Percentiles rank a stretch among this genome's conserved stretches.
Evolutionary conservation across 2,329 filamentous ascomycete genomes (phyloP).

Genomic region (Onygenales sp.): DNA sequence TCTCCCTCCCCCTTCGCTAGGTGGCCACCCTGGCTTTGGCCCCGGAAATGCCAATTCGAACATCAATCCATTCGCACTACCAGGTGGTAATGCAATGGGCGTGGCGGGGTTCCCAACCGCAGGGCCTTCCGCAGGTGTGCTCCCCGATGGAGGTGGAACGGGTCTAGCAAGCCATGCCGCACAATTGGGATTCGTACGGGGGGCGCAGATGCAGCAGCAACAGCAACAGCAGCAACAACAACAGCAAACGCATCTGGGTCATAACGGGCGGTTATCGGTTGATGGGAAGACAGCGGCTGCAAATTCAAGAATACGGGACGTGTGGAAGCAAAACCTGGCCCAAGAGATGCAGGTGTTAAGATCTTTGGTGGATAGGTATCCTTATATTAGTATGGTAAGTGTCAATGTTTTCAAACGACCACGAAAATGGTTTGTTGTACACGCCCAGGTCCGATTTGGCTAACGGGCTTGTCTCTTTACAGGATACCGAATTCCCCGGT

Average conservation of each 20-base stretch:
- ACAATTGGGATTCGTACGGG: conserved; percentile 77
- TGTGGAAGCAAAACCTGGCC: conserved; percentile 86
- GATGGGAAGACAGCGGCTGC: conserved; percentile 48
- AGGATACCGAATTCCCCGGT: conserved; percentile 98
- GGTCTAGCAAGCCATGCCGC: conserved; percentile 80
- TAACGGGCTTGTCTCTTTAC: conserved; percentile 6
- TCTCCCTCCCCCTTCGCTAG: conserved; percentile 49
- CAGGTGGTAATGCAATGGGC: conserved; percentile 48
- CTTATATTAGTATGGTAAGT: conserved; percentile 94
- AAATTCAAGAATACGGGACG: conserved; percentile 82
- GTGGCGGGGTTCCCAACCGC: conserved; percentile 48
- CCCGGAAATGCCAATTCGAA: conserved; percentile 52
- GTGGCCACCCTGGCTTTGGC: conserved; percentile 61
- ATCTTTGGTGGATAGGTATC: conserved; percentile 78
- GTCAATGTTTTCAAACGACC: neutral
- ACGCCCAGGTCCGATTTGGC: conserved; percentile 7
- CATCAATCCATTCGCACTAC: conserved; percentile 54
- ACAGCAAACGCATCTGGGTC: conserved; percentile 27
- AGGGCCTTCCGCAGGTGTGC: conserved; percentile 40
- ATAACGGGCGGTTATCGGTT: conserved; percentile 46
- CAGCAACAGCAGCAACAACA: conserved; percentile 47
- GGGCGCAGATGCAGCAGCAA: conserved; percentile 55
- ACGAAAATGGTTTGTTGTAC: conserved; percentile 7
- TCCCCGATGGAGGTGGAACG: conserved; percentile 45
- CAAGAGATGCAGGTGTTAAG: conserved; percentile 83